phyloP scores from a whole-genome alignment of 352 stramenopile genomes.

The Phytophthora crassamura region DNA sequence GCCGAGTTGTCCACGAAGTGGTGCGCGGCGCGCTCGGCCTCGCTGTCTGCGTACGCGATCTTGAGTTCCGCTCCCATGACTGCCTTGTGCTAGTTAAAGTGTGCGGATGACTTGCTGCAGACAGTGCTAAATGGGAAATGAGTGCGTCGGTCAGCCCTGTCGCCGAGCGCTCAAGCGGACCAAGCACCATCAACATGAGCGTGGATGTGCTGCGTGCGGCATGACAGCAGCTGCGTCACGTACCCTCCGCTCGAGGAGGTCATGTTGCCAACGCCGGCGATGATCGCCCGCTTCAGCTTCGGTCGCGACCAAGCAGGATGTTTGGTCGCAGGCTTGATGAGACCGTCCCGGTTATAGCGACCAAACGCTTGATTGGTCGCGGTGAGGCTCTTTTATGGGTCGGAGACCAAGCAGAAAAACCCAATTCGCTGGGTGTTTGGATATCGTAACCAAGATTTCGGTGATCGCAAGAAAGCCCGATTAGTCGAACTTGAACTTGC shows the following conservation, averaged over 20 bases:
- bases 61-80: constrained; percentile 63
- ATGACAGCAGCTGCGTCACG: constrained; percentile 7
- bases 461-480: too few species aligned
- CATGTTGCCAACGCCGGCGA: neutral
- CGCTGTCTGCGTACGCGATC: constrained; percentile 96
- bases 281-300: constrained; percentile 18
- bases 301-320: constrained; percentile 23
- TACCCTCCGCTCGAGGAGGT: neutral
- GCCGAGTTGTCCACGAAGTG: constrained; percentile 35
- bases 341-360: constrained; percentile 13
- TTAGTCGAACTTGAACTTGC: too few species aligned
- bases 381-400: constrained; percentile 4
- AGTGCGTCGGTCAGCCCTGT: too few species aligned
- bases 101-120: constrained; percentile 7
- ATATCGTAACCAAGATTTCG: too few species aligned
- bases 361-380: constrained; percentile 35
- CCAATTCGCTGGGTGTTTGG: too few species aligned
- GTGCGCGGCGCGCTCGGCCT: constrained; percentile 78
- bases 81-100: constrained; percentile 22
- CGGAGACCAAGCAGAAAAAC: too few species aligned
- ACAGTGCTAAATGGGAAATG: constrained; percentile 31
- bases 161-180: neutral
- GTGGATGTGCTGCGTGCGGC: neutral
- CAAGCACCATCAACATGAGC: neutral
- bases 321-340: constrained; percentile 25